Evolutionary conservation across 805 yeast species (phyloP).

Genomic region (Suhomyces vadensis): DNA sequence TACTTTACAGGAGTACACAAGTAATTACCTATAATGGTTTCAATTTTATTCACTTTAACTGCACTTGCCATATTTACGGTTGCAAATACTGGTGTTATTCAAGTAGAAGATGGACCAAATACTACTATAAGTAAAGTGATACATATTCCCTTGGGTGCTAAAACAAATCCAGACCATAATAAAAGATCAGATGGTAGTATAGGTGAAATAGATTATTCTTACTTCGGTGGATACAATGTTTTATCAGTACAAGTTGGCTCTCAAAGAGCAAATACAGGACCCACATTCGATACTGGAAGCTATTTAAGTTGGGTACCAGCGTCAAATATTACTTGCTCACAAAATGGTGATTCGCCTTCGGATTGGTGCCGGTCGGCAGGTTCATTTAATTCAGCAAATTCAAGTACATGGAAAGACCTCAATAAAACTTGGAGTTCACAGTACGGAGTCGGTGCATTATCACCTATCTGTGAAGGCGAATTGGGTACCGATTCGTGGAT

Average conservation of each 20-base stretch:
- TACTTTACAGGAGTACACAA: no score
- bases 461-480: background rate
- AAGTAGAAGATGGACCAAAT: no score
- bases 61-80: no score
- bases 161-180: no score
- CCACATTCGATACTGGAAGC: background rate
- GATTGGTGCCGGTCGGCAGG: background rate
- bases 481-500: background rate
- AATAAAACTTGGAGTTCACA: background rate
- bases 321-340: background rate
- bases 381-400: background rate
- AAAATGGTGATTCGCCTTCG: background rate
- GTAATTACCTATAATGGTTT: no score
- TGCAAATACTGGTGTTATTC: no score
- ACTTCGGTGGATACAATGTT: no score
- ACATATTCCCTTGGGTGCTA: no score
- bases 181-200: no score
- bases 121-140: no score
- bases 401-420: background rate
- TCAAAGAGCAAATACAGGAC: background rate
- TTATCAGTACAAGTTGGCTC: background rate
- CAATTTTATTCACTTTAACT: no score
- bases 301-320: background rate
- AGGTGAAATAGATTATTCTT: no score
- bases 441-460: background rate